Evolutionary conservation across 768 basidiomycete species (phyloP).

Genomic region (Tricholoma saponaceum): DNA sequence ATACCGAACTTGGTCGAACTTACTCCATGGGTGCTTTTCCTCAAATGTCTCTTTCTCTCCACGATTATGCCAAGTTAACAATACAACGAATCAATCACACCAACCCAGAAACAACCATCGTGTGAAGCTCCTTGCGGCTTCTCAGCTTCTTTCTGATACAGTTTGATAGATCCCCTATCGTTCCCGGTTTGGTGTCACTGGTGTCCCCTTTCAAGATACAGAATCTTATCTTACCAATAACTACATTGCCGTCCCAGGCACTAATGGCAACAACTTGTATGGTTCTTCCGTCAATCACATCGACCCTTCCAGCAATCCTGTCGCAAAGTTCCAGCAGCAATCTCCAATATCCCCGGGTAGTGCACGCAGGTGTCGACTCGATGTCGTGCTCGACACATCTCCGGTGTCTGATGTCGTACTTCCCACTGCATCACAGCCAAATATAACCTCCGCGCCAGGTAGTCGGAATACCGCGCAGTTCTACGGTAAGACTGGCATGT

Average conservation of each 20-base stretch:
- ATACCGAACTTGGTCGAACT: slow-evolving; percentile 33
- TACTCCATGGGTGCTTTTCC: slow-evolving; percentile 54
- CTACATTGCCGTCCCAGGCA: slow-evolving; percentile 42
- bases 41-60: slow-evolving; percentile 46
- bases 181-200: slow-evolving; percentile 43
- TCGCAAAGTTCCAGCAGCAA: slow-evolving; percentile 37
- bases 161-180: slow-evolving; percentile 51
- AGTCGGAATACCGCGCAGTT: slow-evolving; percentile 53
- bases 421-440: slow-evolving; percentile 35
- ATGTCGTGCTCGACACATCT: slow-evolving; percentile 44
- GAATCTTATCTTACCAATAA: slow-evolving; percentile 49
- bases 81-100: slow-evolving; percentile 38
- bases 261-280: slow-evolving; percentile 46
- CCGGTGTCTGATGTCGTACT: slow-evolving; percentile 43
- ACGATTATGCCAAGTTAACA: slow-evolving; percentile 43
- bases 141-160: not conserved
- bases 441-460: slow-evolving; percentile 31
- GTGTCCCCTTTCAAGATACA: slow-evolving; percentile 44
- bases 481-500: slow-evolving; percentile 49
- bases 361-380: slow-evolving; percentile 35
- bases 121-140: slow-evolving; percentile 19
- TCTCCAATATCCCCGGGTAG: slow-evolving; percentile 27
- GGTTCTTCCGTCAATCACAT: slow-evolving; percentile 9
- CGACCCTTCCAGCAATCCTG: slow-evolving; percentile 17
- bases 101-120: slow-evolving; percentile 39